Conservation (phyloP, 768 basidiomycete genomes). For the Tulasnella sp. region DNA sequence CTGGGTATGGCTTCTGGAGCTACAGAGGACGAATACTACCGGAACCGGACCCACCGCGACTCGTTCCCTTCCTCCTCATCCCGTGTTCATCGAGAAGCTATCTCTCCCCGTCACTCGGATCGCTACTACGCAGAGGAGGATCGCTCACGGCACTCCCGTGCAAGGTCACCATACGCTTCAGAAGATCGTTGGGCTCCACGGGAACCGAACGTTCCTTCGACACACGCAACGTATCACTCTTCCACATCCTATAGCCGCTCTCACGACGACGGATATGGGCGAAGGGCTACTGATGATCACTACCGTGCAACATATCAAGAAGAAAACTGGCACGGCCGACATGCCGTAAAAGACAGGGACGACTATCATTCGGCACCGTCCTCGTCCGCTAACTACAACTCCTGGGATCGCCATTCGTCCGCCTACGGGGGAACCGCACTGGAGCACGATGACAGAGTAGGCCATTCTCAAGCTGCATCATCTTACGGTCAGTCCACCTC, state of each 20-base stretch:
- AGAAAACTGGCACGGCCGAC: neutral
- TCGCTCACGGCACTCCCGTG: constrained; percentile 5
- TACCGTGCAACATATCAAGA: constrained; percentile 24
- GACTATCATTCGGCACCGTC: constrained; percentile 14
- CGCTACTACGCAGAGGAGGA: neutral
- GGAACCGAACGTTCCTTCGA: constrained; percentile 1
- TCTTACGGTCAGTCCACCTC: constrained; percentile 1
- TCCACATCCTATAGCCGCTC: constrained; percentile 21
- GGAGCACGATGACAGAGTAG: neutral
- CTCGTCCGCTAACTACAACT: constrained; percentile 20
- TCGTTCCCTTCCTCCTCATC: constrained; percentile 16
- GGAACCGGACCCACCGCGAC: constrained; percentile 21
- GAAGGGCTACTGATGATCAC: constrained; percentile 24
- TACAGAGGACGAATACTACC: constrained; percentile 23
- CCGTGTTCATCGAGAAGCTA: neutral
- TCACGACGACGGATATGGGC: constrained; percentile 24
- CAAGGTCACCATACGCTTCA: constrained; percentile 23
- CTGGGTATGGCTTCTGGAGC: neutral
- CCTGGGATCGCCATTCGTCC: constrained; percentile 14
- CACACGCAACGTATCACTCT: constrained; percentile 17
- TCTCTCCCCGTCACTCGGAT: constrained; percentile 5
- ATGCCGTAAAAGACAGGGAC: constrained; percentile 5
- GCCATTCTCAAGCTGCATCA: neutral
- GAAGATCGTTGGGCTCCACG: constrained; percentile 26
- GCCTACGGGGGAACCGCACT: neutral